Base-by-base conservation (phyloP, 108 stramenopile species). In the Discostella pseudostelligera region DNA sequence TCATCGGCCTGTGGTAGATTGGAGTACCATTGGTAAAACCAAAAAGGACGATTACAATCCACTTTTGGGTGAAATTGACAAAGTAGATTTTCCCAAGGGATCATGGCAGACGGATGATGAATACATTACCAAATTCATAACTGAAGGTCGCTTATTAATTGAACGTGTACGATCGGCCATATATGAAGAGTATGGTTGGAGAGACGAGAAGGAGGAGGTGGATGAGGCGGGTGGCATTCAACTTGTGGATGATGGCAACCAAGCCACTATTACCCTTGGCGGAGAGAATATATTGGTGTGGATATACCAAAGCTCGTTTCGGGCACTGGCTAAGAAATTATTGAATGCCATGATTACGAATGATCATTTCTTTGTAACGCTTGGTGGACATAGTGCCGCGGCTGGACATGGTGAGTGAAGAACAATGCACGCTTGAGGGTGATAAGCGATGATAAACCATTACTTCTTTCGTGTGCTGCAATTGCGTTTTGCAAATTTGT, bases 81-180 rank as follows among this genome's bases (percentile, higher is more conserved):
- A 51, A 12, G 56, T n/a, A 0, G 72, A 81, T 36, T 81, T 84
- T 48, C 84, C 81, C 5, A 55, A 62, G 1, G 74, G 62, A 0
- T 32, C 74, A 26, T 75, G 87, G 87, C 87, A 87, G 78, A 69
- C 40, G 13, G 82, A 88, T 59, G 47, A 56, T n/a, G 75, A 70
- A 10, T 85, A 80, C 45, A 42, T 88, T 1, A 20, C 54, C 14
- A 39, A 80, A 43, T 85, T 84, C 26, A 40, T 88, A 16, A 62
- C 66, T 19, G 70, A 85, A 59, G 79, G 62, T 4, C 56, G 64
- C 20, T 59, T 50, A 28, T 63, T 88, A 8, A 75, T 83, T 0
- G 39, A 72, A 24, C 81, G 84, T 4, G 78, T 81, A 17, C 61
- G 69, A 22, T 72, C 77, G 17, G 81, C 75, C 0, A 78, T 85